Evolutionary conservation across 176 grass and related monocot genomes (phyloP).

Genomic region (Guadua angustifolia): DNA sequence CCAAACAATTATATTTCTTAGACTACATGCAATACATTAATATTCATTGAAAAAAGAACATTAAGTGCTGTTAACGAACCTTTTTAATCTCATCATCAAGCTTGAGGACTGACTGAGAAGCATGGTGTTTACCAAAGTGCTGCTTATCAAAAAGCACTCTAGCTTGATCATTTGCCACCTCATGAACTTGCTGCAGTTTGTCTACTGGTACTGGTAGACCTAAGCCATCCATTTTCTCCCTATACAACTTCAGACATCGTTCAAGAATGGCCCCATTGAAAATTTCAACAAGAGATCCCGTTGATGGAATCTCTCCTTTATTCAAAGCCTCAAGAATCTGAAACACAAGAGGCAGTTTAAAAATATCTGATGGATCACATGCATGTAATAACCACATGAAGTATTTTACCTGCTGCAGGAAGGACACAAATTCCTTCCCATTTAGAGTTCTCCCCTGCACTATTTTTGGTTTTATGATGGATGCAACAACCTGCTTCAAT

Average conservation of each 20-base stretch:
- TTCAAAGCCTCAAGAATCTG: conserved; percentile 98
- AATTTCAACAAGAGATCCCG: conserved; percentile 88
- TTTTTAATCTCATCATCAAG: conserved; percentile 90
- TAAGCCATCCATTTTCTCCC: conserved; percentile 67
- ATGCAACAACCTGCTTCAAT: conserved; percentile 83
- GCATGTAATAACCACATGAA: conserved; percentile 10
- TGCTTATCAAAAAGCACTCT: conserved; percentile 82
- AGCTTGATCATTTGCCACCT: conserved; percentile 53
- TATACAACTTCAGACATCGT: conserved; percentile 81
- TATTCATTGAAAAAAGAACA: conserved; percentile 2
- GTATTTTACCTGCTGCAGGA: conserved; percentile 79
- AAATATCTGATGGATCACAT: background rate
- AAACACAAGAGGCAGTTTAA: conserved; percentile 41
- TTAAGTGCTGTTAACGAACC: conserved; percentile 41
- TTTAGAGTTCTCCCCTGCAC: conserved; percentile 85
- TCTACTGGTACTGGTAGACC: conserved; percentile 74
- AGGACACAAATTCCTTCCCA: conserved; percentile 89
- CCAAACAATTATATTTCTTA: conserved; percentile 1
- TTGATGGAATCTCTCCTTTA: conserved; percentile 97
- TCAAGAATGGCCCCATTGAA: conserved; percentile 98
- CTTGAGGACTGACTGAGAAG: conserved; percentile 67
- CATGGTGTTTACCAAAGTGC: conserved; percentile 91
- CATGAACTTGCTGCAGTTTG: conserved; percentile 74
- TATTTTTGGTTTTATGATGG: conserved; percentile 82
- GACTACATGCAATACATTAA: conserved; percentile 14